Conservation (phyloP, 2,329 filamentous ascomycete genomes). For the Penicillium glabrum region DNA sequence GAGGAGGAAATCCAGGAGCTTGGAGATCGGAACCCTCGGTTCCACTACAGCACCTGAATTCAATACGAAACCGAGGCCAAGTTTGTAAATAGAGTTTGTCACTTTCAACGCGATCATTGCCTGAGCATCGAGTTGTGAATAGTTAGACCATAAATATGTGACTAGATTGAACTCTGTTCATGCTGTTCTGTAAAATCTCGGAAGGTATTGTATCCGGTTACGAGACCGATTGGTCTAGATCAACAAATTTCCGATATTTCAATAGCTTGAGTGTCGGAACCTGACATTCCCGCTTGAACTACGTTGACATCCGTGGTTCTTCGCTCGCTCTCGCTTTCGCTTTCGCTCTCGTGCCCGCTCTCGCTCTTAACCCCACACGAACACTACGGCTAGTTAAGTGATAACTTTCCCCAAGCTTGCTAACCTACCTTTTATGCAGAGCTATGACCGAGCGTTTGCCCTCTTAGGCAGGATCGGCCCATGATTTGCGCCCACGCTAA, state of each 20-base stretch:
- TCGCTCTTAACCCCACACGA: neutral
- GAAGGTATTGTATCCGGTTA: no score
- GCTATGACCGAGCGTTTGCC: neutral
- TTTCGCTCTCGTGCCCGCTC: neutral
- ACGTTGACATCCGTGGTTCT: neutral
- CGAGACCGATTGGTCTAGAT: no score
- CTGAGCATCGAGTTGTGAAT: neutral
- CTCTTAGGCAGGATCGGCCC: neutral
- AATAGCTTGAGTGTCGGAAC: neutral
- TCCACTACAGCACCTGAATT: slow-evolving; percentile 38
- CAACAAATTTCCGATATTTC: neutral
- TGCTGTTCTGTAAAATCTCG: no score
- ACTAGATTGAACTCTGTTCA: no score
- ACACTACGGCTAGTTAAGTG: neutral
- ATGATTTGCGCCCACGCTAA: neutral
- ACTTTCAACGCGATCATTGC: neutral
- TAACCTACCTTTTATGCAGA: neutral
- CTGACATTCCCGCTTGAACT: neutral
- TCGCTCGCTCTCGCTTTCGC: neutral
- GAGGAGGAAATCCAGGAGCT: slow-evolving; percentile 46
- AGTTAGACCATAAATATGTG: neutral
- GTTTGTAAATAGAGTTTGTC: neutral
- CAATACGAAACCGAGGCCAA: neutral
- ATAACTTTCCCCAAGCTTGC: neutral
- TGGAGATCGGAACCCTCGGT: slow-evolving; percentile 44